Conservation (phyloP, 2,329 filamentous ascomycete species). For the Microcyclosporella mali region DNA sequence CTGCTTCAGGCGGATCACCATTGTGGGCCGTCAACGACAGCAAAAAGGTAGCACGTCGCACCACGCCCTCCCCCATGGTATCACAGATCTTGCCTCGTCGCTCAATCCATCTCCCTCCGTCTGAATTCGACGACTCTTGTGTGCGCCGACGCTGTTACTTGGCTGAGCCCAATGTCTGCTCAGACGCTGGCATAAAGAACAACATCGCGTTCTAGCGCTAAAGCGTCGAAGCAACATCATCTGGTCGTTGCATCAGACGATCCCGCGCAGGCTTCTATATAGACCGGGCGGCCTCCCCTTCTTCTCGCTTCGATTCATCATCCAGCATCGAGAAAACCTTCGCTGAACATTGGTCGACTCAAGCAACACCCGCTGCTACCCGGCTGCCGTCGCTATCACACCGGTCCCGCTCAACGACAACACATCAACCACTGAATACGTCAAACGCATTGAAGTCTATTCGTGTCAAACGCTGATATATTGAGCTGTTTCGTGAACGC, state of each 20-base stretch:
- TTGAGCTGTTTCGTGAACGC: background rate
- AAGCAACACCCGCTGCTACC: background rate
- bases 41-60: conserved; percentile 22
- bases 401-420: conserved; percentile 1
- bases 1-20: conserved; percentile 14
- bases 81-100: conserved; percentile 31
- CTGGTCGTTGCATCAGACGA: conserved; percentile 13
- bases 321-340: conserved; percentile 12
- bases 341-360: conserved; percentile 2
- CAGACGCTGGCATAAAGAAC: conserved; percentile 23
- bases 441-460: background rate
- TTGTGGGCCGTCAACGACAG: no score
- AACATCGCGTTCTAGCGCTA: conserved; percentile 15
- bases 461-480: background rate
- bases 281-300: conserved; percentile 11
- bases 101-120: conserved; percentile 27
- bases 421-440: background rate
- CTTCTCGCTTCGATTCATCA: conserved; percentile 8
- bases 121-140: conserved; percentile 28
- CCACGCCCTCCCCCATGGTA: conserved; percentile 28
- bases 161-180: conserved; percentile 22
- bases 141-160: conserved; percentile 30
- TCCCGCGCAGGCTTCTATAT: conserved; percentile 18
- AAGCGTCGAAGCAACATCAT: conserved; percentile 16
- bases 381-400: background rate